Conservation (phyloP, 495 filamentous ascomycete genomes). For the Lindgomyces ingoldianus region DNA sequence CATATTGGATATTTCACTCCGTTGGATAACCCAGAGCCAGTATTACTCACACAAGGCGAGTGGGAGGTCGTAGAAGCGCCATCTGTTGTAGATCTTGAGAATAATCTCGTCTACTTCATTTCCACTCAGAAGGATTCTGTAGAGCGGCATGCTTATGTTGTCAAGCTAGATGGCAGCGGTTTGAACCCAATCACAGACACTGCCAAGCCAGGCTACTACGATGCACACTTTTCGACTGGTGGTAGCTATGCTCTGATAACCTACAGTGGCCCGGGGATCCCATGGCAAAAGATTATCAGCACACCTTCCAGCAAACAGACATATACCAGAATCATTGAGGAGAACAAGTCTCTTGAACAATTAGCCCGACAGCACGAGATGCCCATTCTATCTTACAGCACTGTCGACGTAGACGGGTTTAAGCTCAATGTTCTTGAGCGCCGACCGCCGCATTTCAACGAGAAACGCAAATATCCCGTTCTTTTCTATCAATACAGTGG, state of each 20-base stretch:
- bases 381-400: constrained; percentile 81
- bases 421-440: constrained; percentile 86
- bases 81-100: constrained; percentile 79
- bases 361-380: constrained; percentile 75
- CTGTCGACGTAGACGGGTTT: constrained; percentile 75
- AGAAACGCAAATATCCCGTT: constrained; percentile 83
- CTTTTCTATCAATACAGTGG: constrained; percentile 93
- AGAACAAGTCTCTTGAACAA: constrained; percentile 68
- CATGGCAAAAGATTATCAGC: constrained; percentile 88
- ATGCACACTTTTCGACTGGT: constrained; percentile 79
- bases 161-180: constrained; percentile 75
- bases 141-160: constrained; percentile 86
- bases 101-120: constrained; percentile 87
- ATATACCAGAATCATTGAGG: constrained; percentile 71
- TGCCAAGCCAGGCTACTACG: constrained; percentile 77
- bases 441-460: constrained; percentile 86
- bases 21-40: constrained; percentile 74
- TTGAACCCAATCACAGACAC: constrained; percentile 73
- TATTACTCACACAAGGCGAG: constrained; percentile 80
- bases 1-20: constrained; percentile 96
- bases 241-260: constrained; percentile 78
- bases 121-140: constrained; percentile 84
- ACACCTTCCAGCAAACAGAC: constrained; percentile 67
- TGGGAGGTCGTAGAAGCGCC: constrained; percentile 94
- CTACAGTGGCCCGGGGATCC: constrained; percentile 82